Evolutionary conservation across 2,329 filamentous ascomycete species (phyloP).

Genomic region (Aphanoascus verrucosus): DNA sequence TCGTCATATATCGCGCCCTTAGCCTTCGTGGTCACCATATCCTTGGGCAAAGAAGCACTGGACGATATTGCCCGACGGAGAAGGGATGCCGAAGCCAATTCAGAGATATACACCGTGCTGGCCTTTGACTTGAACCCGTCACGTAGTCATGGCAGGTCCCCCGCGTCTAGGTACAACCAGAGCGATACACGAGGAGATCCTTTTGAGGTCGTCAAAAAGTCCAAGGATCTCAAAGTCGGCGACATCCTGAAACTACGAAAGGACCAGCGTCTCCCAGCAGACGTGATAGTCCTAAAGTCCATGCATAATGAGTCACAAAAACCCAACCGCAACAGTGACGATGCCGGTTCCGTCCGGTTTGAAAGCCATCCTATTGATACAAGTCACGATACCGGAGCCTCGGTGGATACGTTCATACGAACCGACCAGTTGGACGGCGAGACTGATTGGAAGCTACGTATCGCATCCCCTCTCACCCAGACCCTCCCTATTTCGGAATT

Average conservation of each 20-base stretch:
- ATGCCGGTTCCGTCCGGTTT: neutral
- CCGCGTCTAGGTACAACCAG: constrained; percentile 20
- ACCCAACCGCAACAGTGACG: neutral
- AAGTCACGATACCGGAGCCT: constrained; percentile 10
- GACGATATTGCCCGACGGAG: constrained; percentile 81
- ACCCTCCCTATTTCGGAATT: constrained; percentile 63
- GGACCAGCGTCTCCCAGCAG: constrained; percentile 85
- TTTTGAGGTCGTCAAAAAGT: constrained; percentile 65
- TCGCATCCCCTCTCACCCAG: constrained; percentile 80
- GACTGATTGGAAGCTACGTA: constrained; percentile 92
- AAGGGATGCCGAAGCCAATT: constrained; percentile 87
- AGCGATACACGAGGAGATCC: constrained; percentile 32
- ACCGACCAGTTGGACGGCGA: constrained; percentile 97
- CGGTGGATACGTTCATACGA: constrained; percentile 86
- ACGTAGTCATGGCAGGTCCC: constrained; percentile 10
- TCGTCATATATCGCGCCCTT: constrained; percentile 89
- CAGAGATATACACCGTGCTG: constrained; percentile 73
- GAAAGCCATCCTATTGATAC: neutral
- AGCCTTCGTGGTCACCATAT: constrained; percentile 83
- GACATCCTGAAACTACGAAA: constrained; percentile 90
- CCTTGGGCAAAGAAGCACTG: constrained; percentile 87
- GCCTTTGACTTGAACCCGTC: constrained; percentile 47
- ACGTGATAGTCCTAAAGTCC: constrained; percentile 86
- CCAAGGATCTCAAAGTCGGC: constrained; percentile 80
- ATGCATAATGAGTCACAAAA: constrained; percentile 29